Evolutionary conservation across 2,329 filamentous ascomycete species (phyloP).

Genomic region (Aspergillus vadensis): DNA sequence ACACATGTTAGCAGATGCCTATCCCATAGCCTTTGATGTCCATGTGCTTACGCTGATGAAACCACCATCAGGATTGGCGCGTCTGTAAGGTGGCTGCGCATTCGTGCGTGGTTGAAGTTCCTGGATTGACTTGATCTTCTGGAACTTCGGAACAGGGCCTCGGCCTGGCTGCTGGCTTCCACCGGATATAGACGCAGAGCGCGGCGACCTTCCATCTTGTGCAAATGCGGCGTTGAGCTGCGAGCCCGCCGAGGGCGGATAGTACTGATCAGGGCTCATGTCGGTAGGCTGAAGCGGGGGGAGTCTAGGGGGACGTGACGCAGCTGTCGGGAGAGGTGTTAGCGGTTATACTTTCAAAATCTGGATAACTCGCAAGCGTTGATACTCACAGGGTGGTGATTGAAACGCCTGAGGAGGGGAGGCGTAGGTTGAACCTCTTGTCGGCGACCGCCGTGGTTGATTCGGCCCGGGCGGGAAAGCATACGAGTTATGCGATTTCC

Average conservation of each 20-base stretch:
- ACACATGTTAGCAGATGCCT: constrained; percentile 21
- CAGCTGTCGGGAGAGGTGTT: constrained; percentile 40
- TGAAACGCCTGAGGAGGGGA: constrained; percentile 61
- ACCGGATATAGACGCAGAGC: constrained; percentile 50
- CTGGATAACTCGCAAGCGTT: not conserved
- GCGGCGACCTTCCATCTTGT: constrained; percentile 54
- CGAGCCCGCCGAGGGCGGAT: constrained; percentile 69
- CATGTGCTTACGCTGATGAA: constrained; percentile 82
- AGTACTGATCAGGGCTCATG: constrained; percentile 68
- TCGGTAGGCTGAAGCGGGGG: constrained; percentile 73
- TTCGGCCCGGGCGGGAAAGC: constrained; percentile 56
- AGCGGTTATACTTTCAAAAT: constrained; percentile 11
- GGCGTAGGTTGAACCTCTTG: constrained; percentile 61
- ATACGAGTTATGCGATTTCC: constrained; percentile 54
- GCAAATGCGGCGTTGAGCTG: constrained; percentile 70
- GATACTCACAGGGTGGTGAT: constrained; percentile 57
- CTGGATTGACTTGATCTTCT: constrained; percentile 69
- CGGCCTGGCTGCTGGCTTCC: constrained; percentile 52
- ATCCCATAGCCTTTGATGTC: not conserved
- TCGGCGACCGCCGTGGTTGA: constrained; percentile 74
- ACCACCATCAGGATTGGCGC: constrained; percentile 93
- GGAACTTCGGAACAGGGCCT: constrained; percentile 83
- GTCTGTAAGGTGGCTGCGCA: constrained; percentile 82
- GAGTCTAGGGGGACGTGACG: constrained; percentile 63
- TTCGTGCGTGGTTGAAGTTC: constrained; percentile 85